Conservation (phyloP, 768 basidiomycete genomes). For the Clitopilus hobsonii region DNA sequence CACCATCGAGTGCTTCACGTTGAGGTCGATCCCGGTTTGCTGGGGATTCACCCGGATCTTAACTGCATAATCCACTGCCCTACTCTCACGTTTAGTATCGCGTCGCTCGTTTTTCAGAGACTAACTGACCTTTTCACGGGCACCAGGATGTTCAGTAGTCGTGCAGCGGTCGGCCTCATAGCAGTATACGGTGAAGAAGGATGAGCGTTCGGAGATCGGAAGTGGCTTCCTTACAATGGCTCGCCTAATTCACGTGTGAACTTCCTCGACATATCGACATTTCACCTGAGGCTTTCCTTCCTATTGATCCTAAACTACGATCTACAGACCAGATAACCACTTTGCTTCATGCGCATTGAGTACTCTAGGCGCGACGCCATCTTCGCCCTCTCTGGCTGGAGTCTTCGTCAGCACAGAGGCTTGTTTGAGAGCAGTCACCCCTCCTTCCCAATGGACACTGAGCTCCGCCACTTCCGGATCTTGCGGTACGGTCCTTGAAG, state of each 20-base stretch:
- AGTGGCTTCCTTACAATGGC: slow-evolving; percentile 3
- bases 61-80: slow-evolving; percentile 94
- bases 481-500: slow-evolving; percentile 24
- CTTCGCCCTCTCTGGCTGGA: slow-evolving; percentile 30
- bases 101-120: background rate
- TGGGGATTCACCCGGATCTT: slow-evolving; percentile 97
- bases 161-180: slow-evolving; percentile 73
- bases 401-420: slow-evolving; percentile 38
- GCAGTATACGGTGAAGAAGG: slow-evolving; percentile 8
- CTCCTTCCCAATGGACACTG: slow-evolving; percentile 22
- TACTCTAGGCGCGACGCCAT: slow-evolving; percentile 21
- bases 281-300: background rate
- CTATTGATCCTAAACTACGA: background rate
- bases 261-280: background rate
- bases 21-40: slow-evolving; percentile 93
- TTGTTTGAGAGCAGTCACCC: slow-evolving; percentile 41
- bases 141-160: slow-evolving; percentile 85
- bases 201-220: slow-evolving; percentile 11
- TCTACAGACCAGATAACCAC: slow-evolving; percentile 9
- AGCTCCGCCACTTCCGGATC: slow-evolving; percentile 32
- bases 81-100: slow-evolving; percentile 22
- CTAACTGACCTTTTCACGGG: slow-evolving; percentile 79
- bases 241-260: slow-evolving; percentile 1
- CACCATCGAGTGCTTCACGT: slow-evolving; percentile 99
- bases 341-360: slow-evolving; percentile 21